Evolutionary conservation across 2,329 filamentous ascomycete species (phyloP), one percentile per base, ranked within the genome.

Genomic region (Teratosphaeria gauchensis): DNA sequence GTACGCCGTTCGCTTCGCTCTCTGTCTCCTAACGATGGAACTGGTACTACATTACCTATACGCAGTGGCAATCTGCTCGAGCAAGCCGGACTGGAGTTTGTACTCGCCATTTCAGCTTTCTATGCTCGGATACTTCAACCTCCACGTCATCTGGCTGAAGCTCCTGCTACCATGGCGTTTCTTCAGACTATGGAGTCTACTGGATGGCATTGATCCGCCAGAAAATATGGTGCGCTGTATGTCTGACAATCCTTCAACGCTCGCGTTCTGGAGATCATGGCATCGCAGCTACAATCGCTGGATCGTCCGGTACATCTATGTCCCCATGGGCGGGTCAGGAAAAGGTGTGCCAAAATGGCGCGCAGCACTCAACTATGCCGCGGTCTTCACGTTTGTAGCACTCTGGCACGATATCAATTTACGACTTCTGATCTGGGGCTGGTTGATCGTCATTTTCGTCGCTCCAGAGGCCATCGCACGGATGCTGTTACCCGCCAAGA

Each of bases 191-290:
- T 99, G 94, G 94, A 82, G 90, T 0, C 82, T 99, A 3, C 71
- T 92, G 16, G 94, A 99, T 72, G 90, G 89, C 61, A 84, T 99
- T 65, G 94, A 99, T 70, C 90, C 94, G 0, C 92, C 94, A 0
- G 94, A 99, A 76, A 99, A 99, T 76, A 96, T 99, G 90, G 84
- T 96, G 57, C 89, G 94, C 65, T 99, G 95, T 75, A 90, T 96
- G 75, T 92, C 86, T 69, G 85, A 99, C 77, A 97, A 97, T 73
- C 96, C 92, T 77, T 92, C 88, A 63, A 88, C 90, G 0, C 81
- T 92, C 48, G 86, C 87, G 21, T 99, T 99, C 77, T 99, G 94
- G 94, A 89, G 94, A 62, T 86, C 85, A 33, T 99, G 95, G 95
- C 94, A 99, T 75, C 86, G 92, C 56, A 90, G 85, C 63, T 97